phyloP scores from a whole-genome alignment of 2,329 filamentous ascomycete species.

The Polychaeton citri region DNA sequence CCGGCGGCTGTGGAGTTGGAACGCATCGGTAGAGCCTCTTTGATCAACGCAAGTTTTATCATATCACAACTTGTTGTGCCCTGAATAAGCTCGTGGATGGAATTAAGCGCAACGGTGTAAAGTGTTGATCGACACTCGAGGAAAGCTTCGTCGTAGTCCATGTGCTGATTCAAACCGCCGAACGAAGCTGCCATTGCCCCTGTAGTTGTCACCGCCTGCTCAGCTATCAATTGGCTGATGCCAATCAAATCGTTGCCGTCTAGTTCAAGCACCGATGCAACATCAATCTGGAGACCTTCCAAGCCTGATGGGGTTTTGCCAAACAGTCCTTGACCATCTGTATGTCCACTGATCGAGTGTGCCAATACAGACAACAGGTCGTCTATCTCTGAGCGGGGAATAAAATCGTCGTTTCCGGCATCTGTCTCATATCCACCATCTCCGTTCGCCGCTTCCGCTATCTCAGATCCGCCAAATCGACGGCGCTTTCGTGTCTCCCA shows the following conservation, averaged over 20 bases:
- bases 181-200: neutral
- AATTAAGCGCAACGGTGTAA: neutral
- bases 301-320: neutral
- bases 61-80: conserved; percentile 11
- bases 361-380: neutral
- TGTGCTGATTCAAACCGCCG: neutral
- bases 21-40: conserved; percentile 8
- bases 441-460: neutral
- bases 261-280: neutral
- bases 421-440: neutral
- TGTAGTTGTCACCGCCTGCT: conserved; percentile 13
- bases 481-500: conserved; percentile 17
- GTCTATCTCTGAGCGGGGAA: neutral
- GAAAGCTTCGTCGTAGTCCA: neutral
- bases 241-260: neutral
- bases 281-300: neutral
- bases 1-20: conserved; percentile 6
- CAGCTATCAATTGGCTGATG: conserved; percentile 21
- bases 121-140: neutral
- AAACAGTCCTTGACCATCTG: neutral
- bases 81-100: conserved; percentile 6
- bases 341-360: neutral
- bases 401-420: neutral
- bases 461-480: conserved; percentile 2
- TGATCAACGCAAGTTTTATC: conserved; percentile 13